Base-by-base conservation (phyloP, 768 basidiomycete genomes). In the Glaciozyma antarctica region DNA sequence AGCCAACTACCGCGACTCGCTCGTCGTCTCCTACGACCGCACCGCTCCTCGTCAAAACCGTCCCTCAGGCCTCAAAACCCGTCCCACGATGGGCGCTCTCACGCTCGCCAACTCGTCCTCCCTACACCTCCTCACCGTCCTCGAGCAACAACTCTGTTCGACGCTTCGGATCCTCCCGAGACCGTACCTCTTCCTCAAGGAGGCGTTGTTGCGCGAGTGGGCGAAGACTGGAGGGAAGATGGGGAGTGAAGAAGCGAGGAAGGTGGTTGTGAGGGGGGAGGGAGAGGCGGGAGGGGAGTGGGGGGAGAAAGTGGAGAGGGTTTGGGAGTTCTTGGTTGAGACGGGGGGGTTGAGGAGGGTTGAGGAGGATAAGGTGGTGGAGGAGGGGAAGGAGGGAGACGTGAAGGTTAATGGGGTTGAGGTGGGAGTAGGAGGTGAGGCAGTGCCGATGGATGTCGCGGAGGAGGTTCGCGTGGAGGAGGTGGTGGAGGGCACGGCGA, bases 181-280 rank as follows among this genome's bases (percentile, higher is more conserved):
- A 74, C 91, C 95, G 1, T 99, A 95, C 76, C 84, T 99, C 59
- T 84, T 88, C 66, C 88, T 98, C 78, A 99, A 99, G 76, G 91
- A 95, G 77, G 90, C 88, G 7, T 83, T 95, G 49, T 86, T 99
- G 38, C 84, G 91, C 41, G 94, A 98, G 79, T 95, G 90, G 72
- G 90, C 89, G 1, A 82, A 90, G 32, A 81, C 91, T 61, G 87
- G 88, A 26, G 86, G 93, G 71, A 91, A 90, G 77, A 89, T 95
- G 67, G 91, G 92, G 38, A 41, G 38, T 13, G 38, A 41, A 12
- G 38, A 41, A 12, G 38, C 38, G 38, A 41, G 38, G 38, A 10
- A 41, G 38, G 38, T 41, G 2, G 38, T 41, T 12, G 38, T 41
- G 5, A 41, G 38, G 13, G 38, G 38, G 38, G 38, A 10, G 38